Conservation (phyloP, 1,284 basidiomycete genomes). For the Chiua sp. region DNA sequence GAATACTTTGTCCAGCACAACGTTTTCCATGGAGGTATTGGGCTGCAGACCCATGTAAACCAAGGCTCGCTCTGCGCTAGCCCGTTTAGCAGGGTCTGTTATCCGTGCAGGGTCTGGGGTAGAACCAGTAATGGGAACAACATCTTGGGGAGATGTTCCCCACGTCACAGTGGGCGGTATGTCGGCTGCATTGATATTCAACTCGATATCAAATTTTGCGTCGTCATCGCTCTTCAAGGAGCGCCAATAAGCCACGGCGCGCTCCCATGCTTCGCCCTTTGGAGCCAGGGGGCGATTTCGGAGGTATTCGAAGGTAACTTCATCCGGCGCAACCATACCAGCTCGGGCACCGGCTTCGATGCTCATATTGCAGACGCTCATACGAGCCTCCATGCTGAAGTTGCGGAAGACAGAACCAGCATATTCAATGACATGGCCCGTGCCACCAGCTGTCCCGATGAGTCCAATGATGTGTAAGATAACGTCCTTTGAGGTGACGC, state of each 20-base stretch:
- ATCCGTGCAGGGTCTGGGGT: slow-evolving; percentile 85
- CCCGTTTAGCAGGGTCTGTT: slow-evolving; percentile 68
- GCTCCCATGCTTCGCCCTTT: slow-evolving; percentile 90
- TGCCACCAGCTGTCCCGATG: slow-evolving; percentile 95
- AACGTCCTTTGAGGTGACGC: slow-evolving; percentile 95
- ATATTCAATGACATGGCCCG: slow-evolving; percentile 93
- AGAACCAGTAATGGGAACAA: slow-evolving; percentile 83
- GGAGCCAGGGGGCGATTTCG: slow-evolving; percentile 86
- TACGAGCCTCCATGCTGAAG: slow-evolving; percentile 95
- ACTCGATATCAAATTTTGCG: slow-evolving; percentile 89
- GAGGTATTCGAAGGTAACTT: slow-evolving; percentile 90
- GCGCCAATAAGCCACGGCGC: slow-evolving; percentile 89
- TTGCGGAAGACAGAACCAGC: slow-evolving; percentile 91
- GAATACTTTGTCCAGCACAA: slow-evolving; percentile 93
- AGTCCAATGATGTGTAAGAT: slow-evolving; percentile 94
- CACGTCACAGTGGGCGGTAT: slow-evolving; percentile 96
- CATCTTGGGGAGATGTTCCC: slow-evolving; percentile 97
- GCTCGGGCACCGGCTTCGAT: slow-evolving; percentile 96
- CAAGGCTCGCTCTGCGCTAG: slow-evolving; percentile 82
- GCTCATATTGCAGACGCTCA: slow-evolving; percentile 99
- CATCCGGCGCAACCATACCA: slow-evolving; percentile 96
- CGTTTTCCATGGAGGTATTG: slow-evolving; percentile 84
- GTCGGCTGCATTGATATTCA: slow-evolving; percentile 86
- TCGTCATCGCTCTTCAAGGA: slow-evolving; percentile 86
- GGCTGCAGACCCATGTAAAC: slow-evolving; percentile 92